Percentiles rank a stretch among this genome's conserved stretches.
phyloP scores from a whole-genome alignment of 2,329 filamentous ascomycete species.

The Polychaeton citri region DNA sequence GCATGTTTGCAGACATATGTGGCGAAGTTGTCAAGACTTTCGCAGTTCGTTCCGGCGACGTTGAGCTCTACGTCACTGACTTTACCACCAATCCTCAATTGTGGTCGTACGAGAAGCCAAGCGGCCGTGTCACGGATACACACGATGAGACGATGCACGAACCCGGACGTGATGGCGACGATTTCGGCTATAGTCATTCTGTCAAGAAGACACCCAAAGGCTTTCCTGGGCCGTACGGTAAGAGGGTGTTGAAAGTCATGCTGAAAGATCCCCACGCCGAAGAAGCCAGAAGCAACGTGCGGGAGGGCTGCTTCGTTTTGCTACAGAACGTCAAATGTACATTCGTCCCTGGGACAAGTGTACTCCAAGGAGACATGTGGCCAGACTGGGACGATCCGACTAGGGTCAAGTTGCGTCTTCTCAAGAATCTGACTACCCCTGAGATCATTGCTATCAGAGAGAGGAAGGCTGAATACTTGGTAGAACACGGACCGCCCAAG shows the following conservation, averaged over 20 bases:
- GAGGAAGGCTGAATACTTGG: slow-evolving; percentile 50
- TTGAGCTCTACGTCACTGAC: slow-evolving; percentile 64
- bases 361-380: slow-evolving; percentile 61
- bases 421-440: slow-evolving; percentile 31
- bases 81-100: slow-evolving; percentile 62
- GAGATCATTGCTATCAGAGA: slow-evolving; percentile 45
- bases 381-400: slow-evolving; percentile 40
- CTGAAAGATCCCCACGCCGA: slow-evolving; percentile 55
- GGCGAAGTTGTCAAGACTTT: slow-evolving; percentile 55
- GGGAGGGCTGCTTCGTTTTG: slow-evolving; percentile 47
- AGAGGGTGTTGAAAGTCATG: slow-evolving; percentile 56
- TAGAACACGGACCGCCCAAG: slow-evolving; percentile 16
- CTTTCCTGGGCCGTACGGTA: slow-evolving; percentile 69
- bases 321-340: slow-evolving; percentile 64
- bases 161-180: slow-evolving; percentile 37
- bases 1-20: slow-evolving; percentile 53
- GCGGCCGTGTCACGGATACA: slow-evolving; percentile 16
- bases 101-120: slow-evolving; percentile 34
- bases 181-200: slow-evolving; percentile 38
- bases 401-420: slow-evolving; percentile 45
- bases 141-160: slow-evolving; percentile 3
- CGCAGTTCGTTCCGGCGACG: slow-evolving; percentile 24
- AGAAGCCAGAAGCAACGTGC: slow-evolving; percentile 43
- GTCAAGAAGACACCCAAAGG: slow-evolving; percentile 16
- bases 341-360: slow-evolving; percentile 32